Base-by-base conservation (phyloP, 2,329 filamentous ascomycete species). In the Calonectria multiphialidica region DNA sequence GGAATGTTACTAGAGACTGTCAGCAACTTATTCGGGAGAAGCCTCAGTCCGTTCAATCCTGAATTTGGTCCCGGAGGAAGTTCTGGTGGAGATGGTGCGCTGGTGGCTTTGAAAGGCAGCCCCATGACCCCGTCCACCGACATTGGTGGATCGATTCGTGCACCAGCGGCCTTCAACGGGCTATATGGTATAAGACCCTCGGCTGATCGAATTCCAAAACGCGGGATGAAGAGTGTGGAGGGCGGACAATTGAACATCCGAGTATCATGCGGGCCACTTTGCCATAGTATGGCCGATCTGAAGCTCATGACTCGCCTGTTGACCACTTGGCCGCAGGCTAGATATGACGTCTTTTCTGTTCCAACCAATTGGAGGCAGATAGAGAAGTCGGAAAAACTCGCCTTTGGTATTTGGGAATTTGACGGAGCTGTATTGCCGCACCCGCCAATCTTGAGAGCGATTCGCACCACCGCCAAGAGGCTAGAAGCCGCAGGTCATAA, bases 51-150 rank as follows among this genome's bases (percentile, higher is more conserved):
- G 0, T 82, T 87, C 55, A 92, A 92, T 70, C 84, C 88, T 2
- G 83, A 85, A n/a, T 84, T 90, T n/a, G 90, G 88, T 0, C 88
- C 90, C 0, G 92, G 92, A 5, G 92, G 92, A 1, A 89, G 87
- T 2, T 90, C 89, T 0, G 92, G 92, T 8, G 92, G 92, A 0
- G 82, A 84, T 47, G 78, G 75, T 3, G 81, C 83, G 1, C 72
- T 86, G 4, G 68, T 86, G 4, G 82, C 81, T 2, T 78, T 84
- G 64, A 75, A 78, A 10, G 84, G 84, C 8, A 80, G 79, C 3
- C 73, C 81, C 1, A 64, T 84, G 0, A 81, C 80, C 0, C 72
- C 83, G 7, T 81, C 80, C 0, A 80, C 82, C 1, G 83, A 85
- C 33, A 80, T 84, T 9, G 83, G 79, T 0, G 82, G 82, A 1